Base-by-base conservation (phyloP, 1,284 basidiomycete genomes). In the Trichosporon coremiiforme region DNA sequence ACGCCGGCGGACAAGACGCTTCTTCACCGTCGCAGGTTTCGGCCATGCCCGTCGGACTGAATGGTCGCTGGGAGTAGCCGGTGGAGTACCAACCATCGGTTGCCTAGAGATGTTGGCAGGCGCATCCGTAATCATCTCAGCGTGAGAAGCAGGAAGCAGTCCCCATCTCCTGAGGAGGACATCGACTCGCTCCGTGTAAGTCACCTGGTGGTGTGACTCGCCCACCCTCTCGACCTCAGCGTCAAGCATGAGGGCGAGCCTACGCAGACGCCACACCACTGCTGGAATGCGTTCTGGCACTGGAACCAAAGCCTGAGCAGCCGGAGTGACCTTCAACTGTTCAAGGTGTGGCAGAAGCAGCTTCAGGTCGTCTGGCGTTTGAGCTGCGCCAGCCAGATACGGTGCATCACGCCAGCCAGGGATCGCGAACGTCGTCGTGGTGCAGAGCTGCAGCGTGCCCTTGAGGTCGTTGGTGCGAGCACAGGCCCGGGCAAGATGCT, bases 341-440 rank as follows among this genome's bases (percentile, higher is more conserved):
- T 38, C 35, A 0, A 71, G 66, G 7, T 55, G n/a, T 4, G 70
- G 57, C 2, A 68, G 64, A 35, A 71, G 6, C 0, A 13, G 22
- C 12, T 15, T 12, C 10, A 71, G 25, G 47, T 71, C 70, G 33
- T 71, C 70, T 22, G 69, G 63, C 9, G 64, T 50, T 10, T 35
- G 50, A 7, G 66, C 69, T 2, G 63, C 38, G 25, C 66, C 66
- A 45, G 64, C 64, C 25, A 68, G 35, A 22, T 63, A 70, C 20
- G 62, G 17, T 0, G 45, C 66, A 1, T 38, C 3, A 2, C 31
- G 41, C 31, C 15, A 9, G 7, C 29, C 57, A 6, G 29, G 6
- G 57, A 22, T 9, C 3, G 20, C 20, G 47, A 10, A 35, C 29
- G 55, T 15, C 1, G 31, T 33, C 15, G 57, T 31, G 5, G 17